Base-by-base conservation (phyloP, 495 filamentous ascomycete species). In the Trichocladium uniseriatum region DNA sequence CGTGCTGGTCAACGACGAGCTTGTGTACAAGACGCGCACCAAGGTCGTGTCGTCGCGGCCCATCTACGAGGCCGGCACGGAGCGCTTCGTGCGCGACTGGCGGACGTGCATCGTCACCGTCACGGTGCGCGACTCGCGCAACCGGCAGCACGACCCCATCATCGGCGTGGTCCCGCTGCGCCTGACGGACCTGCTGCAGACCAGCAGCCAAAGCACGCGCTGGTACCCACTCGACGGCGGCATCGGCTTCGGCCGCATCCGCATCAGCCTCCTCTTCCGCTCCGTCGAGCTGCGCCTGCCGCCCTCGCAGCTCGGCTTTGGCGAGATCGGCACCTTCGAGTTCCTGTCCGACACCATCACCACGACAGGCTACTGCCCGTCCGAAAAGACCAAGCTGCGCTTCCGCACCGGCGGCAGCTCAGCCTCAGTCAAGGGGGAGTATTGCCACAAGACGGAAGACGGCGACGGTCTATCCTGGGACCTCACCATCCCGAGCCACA, bases 71-170 rank as follows among this genome's bases (percentile, higher is more conserved):
- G 90, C 91, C 13, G 91, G 91, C 31, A 95, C 89, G 6, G 91
- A 97, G 61, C 78, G 86, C 2, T 97, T 97, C 57, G 75, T 96
- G n/a, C 81, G 91, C 11, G 91, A 97, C 63, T 97, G 91, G 91
- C 76, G 89, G 39, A 89, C 84, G 29, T 76, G 79, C 28, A 82
- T 95, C 41, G 78, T 95, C 31, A 95, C 89, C 0, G 75, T 95
- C 43, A 86, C 85, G 13, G 88, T 95, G 24, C 80, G 91, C 11
- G 90, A 97, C 64, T 79, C 83, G 43, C 79, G 91, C 14, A 84
- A 95, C 57, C 78, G 91, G 35, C 81, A 97, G 66, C 91, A 97
- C 54, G 91, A 97, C 53, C 91, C 91, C 13, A 88, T 97, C 43
- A 81, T 97, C 16, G 91, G 91, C 20, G 84, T 95, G 9, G 83